These are phyloP conservation scores for Mycena vulgaris DNA, from an alignment of 768 basidiomycete genomes.

Conservation along the genomic window DNA sequence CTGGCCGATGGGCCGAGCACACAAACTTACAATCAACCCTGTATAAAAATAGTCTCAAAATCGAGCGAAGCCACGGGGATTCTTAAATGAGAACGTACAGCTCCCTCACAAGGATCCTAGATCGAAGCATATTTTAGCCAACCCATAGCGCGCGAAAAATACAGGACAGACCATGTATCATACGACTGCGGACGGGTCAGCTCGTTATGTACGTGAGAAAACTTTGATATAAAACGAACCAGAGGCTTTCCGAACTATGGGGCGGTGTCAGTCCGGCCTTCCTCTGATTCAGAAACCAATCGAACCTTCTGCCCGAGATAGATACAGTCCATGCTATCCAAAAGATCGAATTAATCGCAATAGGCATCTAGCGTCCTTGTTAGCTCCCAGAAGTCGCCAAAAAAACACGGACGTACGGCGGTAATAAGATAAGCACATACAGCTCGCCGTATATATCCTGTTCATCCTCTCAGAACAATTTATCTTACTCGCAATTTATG, in stretches of 20 bases:
- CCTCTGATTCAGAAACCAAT: neutral
- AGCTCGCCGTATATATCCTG: constrained; percentile 98
- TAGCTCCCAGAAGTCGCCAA: neutral
- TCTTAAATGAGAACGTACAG: constrained; percentile 52
- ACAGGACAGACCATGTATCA: constrained; percentile 67
- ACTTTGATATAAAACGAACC: no score
- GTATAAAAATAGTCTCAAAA: neutral
- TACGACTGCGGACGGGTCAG: constrained; percentile 55
- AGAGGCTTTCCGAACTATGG: constrained; percentile 81
- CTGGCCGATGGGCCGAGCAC: no score
- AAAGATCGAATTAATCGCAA: neutral
- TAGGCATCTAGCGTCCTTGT: neutral
- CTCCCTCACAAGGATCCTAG: constrained; percentile 52
- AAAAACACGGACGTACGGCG: neutral
- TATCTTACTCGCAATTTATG: neutral
- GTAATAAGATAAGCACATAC: constrained; percentile 56
- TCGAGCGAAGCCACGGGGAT: neutral
- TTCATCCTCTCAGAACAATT: neutral
- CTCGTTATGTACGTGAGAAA: neutral
- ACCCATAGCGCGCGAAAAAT: no score
- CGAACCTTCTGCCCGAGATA: constrained; percentile 93
- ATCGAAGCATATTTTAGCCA: neutral
- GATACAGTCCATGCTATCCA: constrained; percentile 90
- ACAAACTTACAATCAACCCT: constrained; percentile 82
- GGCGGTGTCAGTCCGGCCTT: neutral